These are phyloP conservation scores for Yarrowia porcina DNA, from an alignment of 805 yeast species.

Conservation along the genomic window DNA sequence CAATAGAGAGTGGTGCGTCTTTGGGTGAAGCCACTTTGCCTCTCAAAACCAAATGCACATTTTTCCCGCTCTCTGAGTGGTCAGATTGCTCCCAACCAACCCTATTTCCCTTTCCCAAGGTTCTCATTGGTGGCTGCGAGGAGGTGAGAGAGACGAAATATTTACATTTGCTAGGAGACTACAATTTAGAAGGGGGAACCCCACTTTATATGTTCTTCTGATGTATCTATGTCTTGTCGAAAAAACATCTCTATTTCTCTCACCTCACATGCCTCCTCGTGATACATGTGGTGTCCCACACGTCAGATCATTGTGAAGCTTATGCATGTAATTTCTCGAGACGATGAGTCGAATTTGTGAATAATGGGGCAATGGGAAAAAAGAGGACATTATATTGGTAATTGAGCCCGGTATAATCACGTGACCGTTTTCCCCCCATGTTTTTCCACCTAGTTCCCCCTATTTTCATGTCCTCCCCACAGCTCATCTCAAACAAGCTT, in stretches of 20 bases:
- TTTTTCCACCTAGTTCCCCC: not conserved
- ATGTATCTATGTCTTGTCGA: not conserved
- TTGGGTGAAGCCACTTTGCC: not conserved
- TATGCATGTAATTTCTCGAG: not conserved
- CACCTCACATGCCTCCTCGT: not conserved
- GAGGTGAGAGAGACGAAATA: too few species aligned
- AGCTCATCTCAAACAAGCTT: not conserved
- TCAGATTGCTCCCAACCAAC: constrained; percentile 22
- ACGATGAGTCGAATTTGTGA: too few species aligned
- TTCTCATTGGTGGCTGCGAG: not conserved
- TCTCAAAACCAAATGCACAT: not conserved
- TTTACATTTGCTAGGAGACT: too few species aligned
- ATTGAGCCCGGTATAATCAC: too few species aligned
- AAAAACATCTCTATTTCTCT: not conserved
- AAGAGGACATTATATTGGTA: too few species aligned
- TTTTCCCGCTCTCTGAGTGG: constrained; percentile 22
- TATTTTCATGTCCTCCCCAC: not conserved
- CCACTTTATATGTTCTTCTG: not conserved
- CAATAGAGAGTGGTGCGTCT: not conserved
- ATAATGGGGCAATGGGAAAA: too few species aligned
- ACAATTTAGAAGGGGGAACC: not conserved
- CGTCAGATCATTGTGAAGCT: not conserved
- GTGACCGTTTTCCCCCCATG: too few species aligned
- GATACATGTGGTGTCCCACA: not conserved
- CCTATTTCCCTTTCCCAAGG: not conserved